phyloP scores from a whole-genome alignment of 176 grass and related monocot genomes.

The Cenchrus americanus region DNA sequence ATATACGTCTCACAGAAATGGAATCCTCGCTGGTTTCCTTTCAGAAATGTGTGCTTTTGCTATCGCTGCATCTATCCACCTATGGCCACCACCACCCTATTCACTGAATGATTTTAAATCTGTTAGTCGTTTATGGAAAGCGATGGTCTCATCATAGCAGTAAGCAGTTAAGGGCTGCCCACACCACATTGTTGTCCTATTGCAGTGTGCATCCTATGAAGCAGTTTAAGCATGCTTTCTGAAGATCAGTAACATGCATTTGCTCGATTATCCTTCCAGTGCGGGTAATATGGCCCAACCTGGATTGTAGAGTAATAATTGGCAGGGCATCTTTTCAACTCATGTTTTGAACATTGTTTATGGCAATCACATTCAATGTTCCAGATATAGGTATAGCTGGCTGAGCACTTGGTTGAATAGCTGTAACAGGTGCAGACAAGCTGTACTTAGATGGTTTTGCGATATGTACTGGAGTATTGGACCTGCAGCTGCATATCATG shows the following conservation, averaged over 20 bases:
- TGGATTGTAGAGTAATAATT: neutral
- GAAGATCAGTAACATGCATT: neutral
- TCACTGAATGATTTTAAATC: constrained; percentile 8
- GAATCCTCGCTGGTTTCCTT: neutral
- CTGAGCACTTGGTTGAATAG: neutral
- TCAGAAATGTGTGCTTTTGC: neutral
- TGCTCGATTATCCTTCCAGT: neutral
- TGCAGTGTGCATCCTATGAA: neutral
- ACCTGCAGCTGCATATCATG: neutral
- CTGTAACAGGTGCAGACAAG: neutral
- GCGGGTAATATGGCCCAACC: neutral
- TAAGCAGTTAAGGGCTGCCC: too few relatives aligned
- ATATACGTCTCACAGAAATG: neutral
- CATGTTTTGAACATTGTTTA: neutral
- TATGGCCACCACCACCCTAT: neutral
- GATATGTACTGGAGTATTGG: neutral
- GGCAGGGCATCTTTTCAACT: neutral
- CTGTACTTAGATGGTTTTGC: neutral
- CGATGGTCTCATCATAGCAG: neutral
- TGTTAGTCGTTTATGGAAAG: neutral
- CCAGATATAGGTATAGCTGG: neutral
- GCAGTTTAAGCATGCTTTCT: neutral
- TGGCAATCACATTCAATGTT: neutral
- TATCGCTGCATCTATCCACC: neutral
- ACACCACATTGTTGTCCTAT: too few relatives aligned